Conservation (phyloP, 192 early-diverging fungal genomes). For the Funneliformis geosporum region DNA sequence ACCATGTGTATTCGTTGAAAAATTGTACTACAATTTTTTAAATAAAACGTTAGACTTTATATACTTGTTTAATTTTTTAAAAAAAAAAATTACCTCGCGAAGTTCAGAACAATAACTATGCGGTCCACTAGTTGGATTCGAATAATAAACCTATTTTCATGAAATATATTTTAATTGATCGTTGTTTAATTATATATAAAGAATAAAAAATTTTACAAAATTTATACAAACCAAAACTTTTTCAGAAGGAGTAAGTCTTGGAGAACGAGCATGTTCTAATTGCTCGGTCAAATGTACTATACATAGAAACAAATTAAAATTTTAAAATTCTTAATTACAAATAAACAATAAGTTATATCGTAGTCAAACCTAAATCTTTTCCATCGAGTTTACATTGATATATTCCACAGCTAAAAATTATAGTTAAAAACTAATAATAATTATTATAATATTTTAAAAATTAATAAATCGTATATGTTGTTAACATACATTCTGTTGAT, state of each 20-base stretch:
- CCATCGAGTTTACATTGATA: conserved; percentile 19
- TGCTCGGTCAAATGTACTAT: conserved; percentile 7
- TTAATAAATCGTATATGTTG: neutral
- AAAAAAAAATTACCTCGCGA: conserved; percentile 39
- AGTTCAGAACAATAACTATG: conserved; percentile 62
- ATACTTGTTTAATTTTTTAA: neutral
- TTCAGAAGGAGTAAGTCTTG: conserved; percentile 58
- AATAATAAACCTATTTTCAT: conserved; percentile 58
- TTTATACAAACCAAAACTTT: neutral
- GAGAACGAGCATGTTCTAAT: conserved; percentile 57
- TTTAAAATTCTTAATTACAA: neutral
- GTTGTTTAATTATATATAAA: neutral
- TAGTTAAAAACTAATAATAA: too few relatives aligned
- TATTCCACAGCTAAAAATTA: neutral
- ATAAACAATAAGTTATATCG: neutral
- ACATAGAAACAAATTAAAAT: neutral
- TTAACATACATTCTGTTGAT: conserved; percentile 58
- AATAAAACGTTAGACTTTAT: neutral
- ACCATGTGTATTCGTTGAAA: conserved; percentile 29
- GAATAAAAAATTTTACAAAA: neutral
- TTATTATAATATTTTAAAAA: neutral
- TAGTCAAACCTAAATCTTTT: neutral
- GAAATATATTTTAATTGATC: neutral
- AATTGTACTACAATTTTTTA: neutral
- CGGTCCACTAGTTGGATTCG: conserved; percentile 64